phyloP scores from a whole-genome alignment of 257 asterid genomes.

The Plectranthus barbatus region DNA sequence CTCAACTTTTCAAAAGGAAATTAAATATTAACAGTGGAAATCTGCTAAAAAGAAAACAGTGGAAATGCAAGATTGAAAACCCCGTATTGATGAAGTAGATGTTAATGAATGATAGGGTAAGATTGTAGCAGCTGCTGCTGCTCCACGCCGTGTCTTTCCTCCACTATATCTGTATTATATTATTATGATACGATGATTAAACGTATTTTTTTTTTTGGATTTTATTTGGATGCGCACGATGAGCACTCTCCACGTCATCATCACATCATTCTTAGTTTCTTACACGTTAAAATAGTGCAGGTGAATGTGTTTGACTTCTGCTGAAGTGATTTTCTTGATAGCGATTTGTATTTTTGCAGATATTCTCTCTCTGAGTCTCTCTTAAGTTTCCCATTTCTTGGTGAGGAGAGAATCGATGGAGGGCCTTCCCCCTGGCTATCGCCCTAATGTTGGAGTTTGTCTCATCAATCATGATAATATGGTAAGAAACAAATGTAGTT shows the following conservation, averaged over 20 bases:
- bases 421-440: slow-evolving; percentile 94
- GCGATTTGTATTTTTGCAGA: slow-evolving; percentile 28
- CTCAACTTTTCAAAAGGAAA: not conserved
- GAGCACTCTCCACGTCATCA: slow-evolving; percentile 32
- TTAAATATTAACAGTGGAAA: not conserved
- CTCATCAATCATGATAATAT: slow-evolving; percentile 66
- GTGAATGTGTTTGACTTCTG: slow-evolving; percentile 49
- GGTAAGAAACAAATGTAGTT: slow-evolving; percentile 42
- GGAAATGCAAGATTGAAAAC: not conserved
- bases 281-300: slow-evolving; percentile 21
- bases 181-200: not conserved
- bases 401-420: slow-evolving; percentile 43
- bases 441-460: slow-evolving; percentile 96
- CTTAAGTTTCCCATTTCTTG: not conserved
- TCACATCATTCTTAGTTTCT: slow-evolving; percentile 20
- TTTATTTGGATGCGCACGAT: slow-evolving; percentile 32
- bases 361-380: slow-evolving; percentile 5
- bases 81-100: not conserved
- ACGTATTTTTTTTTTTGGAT: not conserved
- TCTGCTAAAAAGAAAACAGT: too few species aligned
- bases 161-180: not conserved
- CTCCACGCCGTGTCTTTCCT: slow-evolving; percentile 4
- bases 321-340: slow-evolving; percentile 39
- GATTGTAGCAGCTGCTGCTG: slow-evolving; percentile 3
- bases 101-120: slow-evolving; percentile 4